Conservation (phyloP, 768 basidiomycete genomes). For the Naematelia aurantialba region DNA sequence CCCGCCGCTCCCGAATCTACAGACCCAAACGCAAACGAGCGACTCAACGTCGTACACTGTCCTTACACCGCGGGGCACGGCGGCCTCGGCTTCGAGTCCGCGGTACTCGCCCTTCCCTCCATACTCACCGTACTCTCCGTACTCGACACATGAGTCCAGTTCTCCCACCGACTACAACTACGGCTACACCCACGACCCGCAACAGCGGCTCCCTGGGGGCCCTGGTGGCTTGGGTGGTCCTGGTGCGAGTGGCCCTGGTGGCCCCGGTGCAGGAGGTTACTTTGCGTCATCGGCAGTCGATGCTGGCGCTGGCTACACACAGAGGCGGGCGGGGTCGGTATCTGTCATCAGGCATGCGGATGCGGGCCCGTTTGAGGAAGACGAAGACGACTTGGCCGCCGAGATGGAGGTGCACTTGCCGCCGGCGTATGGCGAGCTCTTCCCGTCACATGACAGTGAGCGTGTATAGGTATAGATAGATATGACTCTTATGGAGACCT, state of each 20-base stretch:
- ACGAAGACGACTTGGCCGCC: neutral
- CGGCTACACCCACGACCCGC: neutral
- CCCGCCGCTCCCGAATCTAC: too few species aligned
- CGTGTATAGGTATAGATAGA: neutral
- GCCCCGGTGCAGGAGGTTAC: too few species aligned
- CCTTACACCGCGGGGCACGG: too few species aligned
- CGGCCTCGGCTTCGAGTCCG: neutral
- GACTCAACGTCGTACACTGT: too few species aligned
- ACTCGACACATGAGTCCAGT: too few species aligned
- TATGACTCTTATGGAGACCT: neutral
- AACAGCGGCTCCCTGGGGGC: too few species aligned
- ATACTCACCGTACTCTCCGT: too few species aligned
- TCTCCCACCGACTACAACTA: neutral
- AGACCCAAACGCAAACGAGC: too few species aligned
- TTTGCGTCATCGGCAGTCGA: neutral
- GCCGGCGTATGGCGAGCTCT: neutral
- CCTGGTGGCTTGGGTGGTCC: too few species aligned
- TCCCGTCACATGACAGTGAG: neutral
- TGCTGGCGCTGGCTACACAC: neutral
- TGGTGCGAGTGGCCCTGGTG: too few species aligned
- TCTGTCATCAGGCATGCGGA: neutral
- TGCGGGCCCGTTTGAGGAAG: neutral
- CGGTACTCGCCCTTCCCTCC: neutral
- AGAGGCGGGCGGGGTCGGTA: neutral
- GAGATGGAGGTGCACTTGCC: neutral